Evolutionary conservation across 208 protist species (phyloP), one percentile per base, ranked within the genome.

Genomic region (Trypanosoma caninum): DNA sequence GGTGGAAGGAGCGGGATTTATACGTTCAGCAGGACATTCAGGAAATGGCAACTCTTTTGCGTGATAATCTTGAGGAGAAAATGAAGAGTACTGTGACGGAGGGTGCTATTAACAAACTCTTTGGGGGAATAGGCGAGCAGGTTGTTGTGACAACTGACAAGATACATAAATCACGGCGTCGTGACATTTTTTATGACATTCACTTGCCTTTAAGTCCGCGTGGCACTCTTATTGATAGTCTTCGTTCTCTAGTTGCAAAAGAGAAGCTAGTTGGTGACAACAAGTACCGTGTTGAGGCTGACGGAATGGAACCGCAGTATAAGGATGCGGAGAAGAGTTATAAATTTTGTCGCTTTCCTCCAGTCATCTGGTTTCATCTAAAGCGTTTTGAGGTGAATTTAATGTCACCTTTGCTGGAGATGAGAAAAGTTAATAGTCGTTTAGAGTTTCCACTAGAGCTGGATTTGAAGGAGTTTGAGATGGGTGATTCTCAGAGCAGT

Each of bases 371-470:
- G 74, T 83, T 97, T 41, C 89, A 96, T 52, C 54, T 97, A 35
- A 97, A 96, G 65, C 82, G 93, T 56, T 97, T 97, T 66, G 84
- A 93, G 27, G 93, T 95, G 71, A 83, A 95, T 61, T 61, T 93
- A 16, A 86, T 65, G 27, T 89, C 84, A 28, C 82, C 82, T 6
- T 79, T 69, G 48, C 72, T 91, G 16, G 82, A 91, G 67, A 90
- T 89, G 83, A 82, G 78, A 38, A 95, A 95, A 59, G 68, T 95
- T 27, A 91, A 91, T 61, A 70, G 65, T 27, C 66, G 64, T 35
- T 31, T 95, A n/a, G 81, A 85, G 59, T 95, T 93, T 65, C 89
- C 85, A 1, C 65, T 85, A 10, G 81, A 72, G 33, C 64, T 95
- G 14, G 79, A 87, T 65, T 69, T 95, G 4, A 52, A 69, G 3